phyloP scores from a whole-genome alignment of 768 basidiomycete species.

The Lentinula sp. region DNA sequence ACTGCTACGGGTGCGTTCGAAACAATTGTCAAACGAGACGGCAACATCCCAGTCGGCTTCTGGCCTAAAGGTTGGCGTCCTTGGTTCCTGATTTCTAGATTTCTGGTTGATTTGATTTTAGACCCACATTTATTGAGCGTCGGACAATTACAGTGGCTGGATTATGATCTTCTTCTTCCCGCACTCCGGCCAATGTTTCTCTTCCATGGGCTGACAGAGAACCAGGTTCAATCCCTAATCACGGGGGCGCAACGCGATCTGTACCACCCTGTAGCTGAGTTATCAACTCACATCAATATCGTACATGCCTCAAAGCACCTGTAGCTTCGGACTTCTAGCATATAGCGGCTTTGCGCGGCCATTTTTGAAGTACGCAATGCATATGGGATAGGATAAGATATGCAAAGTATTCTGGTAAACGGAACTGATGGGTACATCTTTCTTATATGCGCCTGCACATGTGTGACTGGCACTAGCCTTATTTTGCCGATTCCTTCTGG shows the following conservation, averaged over 20 bases:
- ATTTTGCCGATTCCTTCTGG: neutral
- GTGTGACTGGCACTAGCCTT: neutral
- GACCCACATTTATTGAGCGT: conserved; percentile 56
- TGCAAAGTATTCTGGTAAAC: neutral
- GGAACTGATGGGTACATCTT: neutral
- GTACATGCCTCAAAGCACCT: conserved; percentile 41
- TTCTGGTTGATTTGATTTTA: conserved; percentile 17
- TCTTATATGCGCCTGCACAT: neutral
- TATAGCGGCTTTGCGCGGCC: neutral
- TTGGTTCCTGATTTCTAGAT: conserved; percentile 5
- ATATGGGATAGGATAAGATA: neutral
- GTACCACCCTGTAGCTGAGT: conserved; percentile 49
- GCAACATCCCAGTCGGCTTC: conserved; percentile 62
- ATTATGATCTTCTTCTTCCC: conserved; percentile 59
- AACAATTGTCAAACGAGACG: conserved; percentile 46
- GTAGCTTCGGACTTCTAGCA: neutral
- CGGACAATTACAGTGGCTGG: conserved; percentile 72
- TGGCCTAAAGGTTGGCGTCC: conserved; percentile 49
- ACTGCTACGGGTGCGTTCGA: conserved; percentile 47
- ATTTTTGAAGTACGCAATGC: neutral
- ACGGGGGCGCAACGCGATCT: conserved; percentile 60
- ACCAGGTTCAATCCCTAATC: conserved; percentile 50
- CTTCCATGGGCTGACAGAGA: conserved; percentile 43
- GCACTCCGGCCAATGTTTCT: conserved; percentile 58
- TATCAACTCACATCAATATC: conserved; percentile 51